Evolutionary conservation across 139 green algal genomes (phyloP), one percentile per base, ranked within the genome.

Genomic region (Astrephomene gubernaculifera): DNA sequence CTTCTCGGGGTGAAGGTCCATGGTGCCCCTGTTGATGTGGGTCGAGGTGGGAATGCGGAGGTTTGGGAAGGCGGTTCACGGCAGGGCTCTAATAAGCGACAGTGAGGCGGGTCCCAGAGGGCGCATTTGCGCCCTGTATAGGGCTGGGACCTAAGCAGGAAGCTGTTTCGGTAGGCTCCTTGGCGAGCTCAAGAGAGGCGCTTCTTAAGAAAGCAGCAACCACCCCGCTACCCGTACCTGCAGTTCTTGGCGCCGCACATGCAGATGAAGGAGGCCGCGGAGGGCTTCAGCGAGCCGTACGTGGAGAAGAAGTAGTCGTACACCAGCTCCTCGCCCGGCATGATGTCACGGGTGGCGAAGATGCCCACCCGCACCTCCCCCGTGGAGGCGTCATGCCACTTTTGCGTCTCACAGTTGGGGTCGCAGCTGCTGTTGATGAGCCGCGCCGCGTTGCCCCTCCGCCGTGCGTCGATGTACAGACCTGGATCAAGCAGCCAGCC

Each of bases 221-320:
- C n/a, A n/a, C n/a, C 81, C n/a, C n/a, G n/a, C n/a, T n/a, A 1
- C 31, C 2, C 86, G 21, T 39, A 92, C 91, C 91, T 89, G 90
- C 92, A 94, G 67, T 94, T 94, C 43, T 79, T 82, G 14, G 90
- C 88, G 31, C 93, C 93, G 53, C 91, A 96, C 83, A 89, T 89
- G 87, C 92, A 96, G 31, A 76, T 67, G 83, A 96, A 95, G 60
- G 74, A 70, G 1, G 70, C 81, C 0, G 82, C 63, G 25, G 78
- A 70, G 53, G 80, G 87, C 44, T 89, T 86, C 31, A 86, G 5
- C 31, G 70, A 65, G 38, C 92, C 90, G 43, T 94, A 92, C 57
- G 94, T 89, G 78, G 93, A 81, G 78, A 96, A 97, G 79, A 96
- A 96, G 90, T 98, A 98, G 89, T 98, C 93, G 71, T 98, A 98